Evolutionary conservation across 176 grass and related monocot genomes (phyloP).

Genomic region (Rhynchospora tenuis): DNA sequence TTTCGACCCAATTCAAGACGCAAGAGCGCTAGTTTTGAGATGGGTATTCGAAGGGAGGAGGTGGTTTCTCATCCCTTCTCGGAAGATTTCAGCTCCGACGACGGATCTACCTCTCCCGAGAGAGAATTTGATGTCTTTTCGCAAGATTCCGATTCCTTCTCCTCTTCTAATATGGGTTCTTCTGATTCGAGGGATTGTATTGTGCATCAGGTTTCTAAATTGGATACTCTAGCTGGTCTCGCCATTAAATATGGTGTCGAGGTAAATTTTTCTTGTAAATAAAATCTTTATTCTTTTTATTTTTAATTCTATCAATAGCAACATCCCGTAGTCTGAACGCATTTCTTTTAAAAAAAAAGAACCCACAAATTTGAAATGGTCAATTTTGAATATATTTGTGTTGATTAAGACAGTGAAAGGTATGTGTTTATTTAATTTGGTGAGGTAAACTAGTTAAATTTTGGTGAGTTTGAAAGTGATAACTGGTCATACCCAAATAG

Average conservation of each 20-base stretch:
- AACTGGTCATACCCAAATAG: too few species aligned
- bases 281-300: too few species aligned
- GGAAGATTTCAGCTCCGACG: slow-evolving; percentile 36
- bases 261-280: slow-evolving; percentile 32
- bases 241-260: slow-evolving; percentile 84
- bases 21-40: neutral
- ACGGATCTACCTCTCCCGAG: slow-evolving; percentile 21
- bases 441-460: too few species aligned
- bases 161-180: slow-evolving; percentile 20
- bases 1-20: neutral
- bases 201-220: slow-evolving; percentile 52
- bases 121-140: slow-evolving; percentile 27
- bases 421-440: too few species aligned
- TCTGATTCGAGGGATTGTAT: slow-evolving; percentile 23
- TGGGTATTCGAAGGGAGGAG: slow-evolving; percentile 14
- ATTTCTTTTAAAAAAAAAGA: neutral
- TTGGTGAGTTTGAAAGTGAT: too few species aligned
- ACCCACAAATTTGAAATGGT: neutral
- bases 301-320: neutral
- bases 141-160: slow-evolving; percentile 18
- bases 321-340: too few species aligned
- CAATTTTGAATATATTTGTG: neutral
- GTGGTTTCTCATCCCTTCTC: slow-evolving; percentile 53
- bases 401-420: too few species aligned
- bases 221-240: slow-evolving; percentile 74